Base-by-base conservation (phyloP, 164 flowering plant species). In the Dillenia suffruticosa region DNA sequence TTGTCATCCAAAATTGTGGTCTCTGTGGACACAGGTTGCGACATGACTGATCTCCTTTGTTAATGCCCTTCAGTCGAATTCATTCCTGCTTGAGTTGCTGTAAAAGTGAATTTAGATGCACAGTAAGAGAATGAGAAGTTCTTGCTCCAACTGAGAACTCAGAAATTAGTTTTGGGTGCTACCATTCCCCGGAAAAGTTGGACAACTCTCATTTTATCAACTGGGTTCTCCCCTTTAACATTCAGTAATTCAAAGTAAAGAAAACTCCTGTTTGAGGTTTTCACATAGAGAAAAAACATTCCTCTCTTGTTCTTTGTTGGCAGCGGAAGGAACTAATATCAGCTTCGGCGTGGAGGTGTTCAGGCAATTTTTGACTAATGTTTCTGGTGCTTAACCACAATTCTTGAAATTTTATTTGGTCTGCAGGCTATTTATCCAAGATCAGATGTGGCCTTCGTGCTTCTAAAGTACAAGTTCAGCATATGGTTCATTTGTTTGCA, bases 331-430 rank as follows among this genome's bases (percentile, higher is more conserved):
- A 89, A 71, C 96, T 92, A 26, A 77, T 88, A 48, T 82, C 95
- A 0, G 95, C 81, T 17, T 81, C 98, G 6, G 96, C 92, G 54
- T 92, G 98, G 98, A 79, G 87, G 69, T 86, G 87, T 79, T 92
- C 24, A 16, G 59, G 2, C 40, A 26, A 26, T 26, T 26, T 24
- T 24, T 24, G 26, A 24, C 26, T 24, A 24, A 24, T 1, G 40
- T 26, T 26, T 2, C 47, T 59, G 62, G 9, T 63, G 59, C n/a
- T 26, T 3, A 26, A 26, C 40, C 40, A 2, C 3, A 2, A 26
- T 26, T 26, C 40, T 26, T 26, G 40, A 26, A 26, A 1, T 26
- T 26, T 26, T 26, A 26, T 26, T 26, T 26, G 40, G 40, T 26
- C 40, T 2, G 40, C 5, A 26, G 40, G 40, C 40, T 26, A 26